These are phyloP conservation scores for Skeletonema marinoi DNA, from an alignment of 108 stramenopile genomes.

Conservation along the genomic window DNA sequence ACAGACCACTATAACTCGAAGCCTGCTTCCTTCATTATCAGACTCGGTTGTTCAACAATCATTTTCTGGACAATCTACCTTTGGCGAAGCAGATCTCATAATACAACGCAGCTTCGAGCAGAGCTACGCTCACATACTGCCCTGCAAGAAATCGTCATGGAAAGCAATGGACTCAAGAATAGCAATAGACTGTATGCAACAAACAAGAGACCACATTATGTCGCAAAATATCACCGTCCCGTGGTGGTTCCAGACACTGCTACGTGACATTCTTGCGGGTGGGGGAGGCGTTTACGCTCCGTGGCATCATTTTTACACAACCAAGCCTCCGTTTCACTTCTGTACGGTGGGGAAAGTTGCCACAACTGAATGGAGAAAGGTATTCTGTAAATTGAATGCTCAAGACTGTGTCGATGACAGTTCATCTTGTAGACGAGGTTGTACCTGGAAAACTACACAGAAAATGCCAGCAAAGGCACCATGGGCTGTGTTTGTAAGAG, in stretches of 20 bases:
- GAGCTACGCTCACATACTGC: constrained; percentile 32
- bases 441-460: constrained; percentile 20
- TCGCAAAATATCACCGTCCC: constrained; percentile 30
- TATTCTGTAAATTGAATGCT: constrained; percentile 39
- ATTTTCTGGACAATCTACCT: background rate
- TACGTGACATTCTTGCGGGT: constrained; percentile 35
- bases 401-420: constrained; percentile 8
- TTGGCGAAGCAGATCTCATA: constrained; percentile 34
- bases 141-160: background rate
- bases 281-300: constrained; percentile 32
- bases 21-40: background rate
- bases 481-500: constrained; percentile 56
- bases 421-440: background rate
- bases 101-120: constrained; percentile 32
- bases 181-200: constrained; percentile 26
- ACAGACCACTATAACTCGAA: background rate
- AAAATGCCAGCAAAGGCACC: constrained; percentile 14
- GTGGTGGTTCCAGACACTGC: constrained; percentile 67
- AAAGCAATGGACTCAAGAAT: constrained; percentile 4
- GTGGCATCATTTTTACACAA: constrained; percentile 56
- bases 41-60: background rate
- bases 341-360: constrained; percentile 62
- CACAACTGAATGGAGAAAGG: constrained; percentile 47
- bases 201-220: background rate
- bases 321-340: constrained; percentile 40